Conservation (phyloP, 2,329 filamentous ascomycete genomes). For the Dryadomyces quercus-mongolicae region DNA sequence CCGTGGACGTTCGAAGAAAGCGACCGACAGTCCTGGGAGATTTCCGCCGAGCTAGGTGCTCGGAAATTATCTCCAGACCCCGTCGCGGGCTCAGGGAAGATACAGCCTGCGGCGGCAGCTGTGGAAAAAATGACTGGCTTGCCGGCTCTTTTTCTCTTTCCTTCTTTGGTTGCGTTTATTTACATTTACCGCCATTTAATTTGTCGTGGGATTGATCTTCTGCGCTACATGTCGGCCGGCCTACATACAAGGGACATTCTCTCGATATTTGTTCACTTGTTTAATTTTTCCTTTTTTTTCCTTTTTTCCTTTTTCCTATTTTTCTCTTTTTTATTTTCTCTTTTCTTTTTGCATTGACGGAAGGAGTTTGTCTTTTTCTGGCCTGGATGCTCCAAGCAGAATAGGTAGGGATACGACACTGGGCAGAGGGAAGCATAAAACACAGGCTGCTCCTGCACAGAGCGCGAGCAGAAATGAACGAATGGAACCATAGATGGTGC, state of each 20-base stretch:
- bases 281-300: not conserved
- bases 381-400: not conserved
- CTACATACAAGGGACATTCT: not conserved
- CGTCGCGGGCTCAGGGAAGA: not conserved
- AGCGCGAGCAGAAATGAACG: conserved; percentile 2
- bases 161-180: not conserved
- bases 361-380: not conserved
- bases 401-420: not conserved
- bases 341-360: not conserved
- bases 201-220: not conserved
- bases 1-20: conserved; percentile 22
- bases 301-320: conserved; percentile 1
- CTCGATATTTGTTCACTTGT: not conserved
- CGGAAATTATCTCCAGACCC: conserved; percentile 1
- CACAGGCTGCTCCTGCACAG: conserved; percentile 1
- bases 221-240: not conserved
- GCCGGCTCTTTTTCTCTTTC: not conserved
- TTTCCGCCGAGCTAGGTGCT: conserved; percentile 9
- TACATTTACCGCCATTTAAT: not conserved
- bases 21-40: conserved; percentile 2
- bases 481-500: not conserved
- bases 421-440: not conserved
- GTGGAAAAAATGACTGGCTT: not conserved
- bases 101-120: conserved; percentile 7
- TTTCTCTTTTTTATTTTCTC: not conserved